These are phyloP conservation scores for Heritiera fomes DNA, from an alignment of 345 rosid species.

Conservation along the genomic window DNA sequence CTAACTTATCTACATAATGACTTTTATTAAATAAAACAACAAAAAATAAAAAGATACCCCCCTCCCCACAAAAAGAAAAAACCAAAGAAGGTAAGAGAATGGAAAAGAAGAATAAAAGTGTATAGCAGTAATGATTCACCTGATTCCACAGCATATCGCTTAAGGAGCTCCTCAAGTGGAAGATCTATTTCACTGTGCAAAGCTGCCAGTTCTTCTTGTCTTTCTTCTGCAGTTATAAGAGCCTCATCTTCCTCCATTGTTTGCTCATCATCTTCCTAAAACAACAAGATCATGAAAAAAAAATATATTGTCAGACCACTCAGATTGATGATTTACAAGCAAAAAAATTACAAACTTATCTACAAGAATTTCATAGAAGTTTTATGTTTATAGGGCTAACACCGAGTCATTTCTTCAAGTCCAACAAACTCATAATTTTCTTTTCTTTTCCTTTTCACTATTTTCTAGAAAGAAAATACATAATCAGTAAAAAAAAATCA, in stretches of 20 bases:
- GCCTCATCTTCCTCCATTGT: slow-evolving; percentile 96
- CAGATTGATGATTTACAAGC: background rate
- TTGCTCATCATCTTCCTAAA: slow-evolving; percentile 98
- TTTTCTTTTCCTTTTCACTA: background rate
- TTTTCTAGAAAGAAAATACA: background rate
- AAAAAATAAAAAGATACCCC: background rate
- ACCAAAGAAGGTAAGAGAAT: background rate
- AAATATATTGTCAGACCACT: background rate
- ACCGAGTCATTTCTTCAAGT: background rate
- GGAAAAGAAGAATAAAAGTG: background rate
- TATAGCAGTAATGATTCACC: slow-evolving; percentile 38
- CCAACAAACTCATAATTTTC: background rate
- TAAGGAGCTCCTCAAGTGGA: slow-evolving; percentile 87
- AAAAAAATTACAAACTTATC: background rate
- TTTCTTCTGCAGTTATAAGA: slow-evolving; percentile 76
- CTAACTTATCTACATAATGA: background rate
- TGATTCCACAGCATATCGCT: slow-evolving; percentile 51
- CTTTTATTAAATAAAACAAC: background rate
- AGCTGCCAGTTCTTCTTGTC: slow-evolving; percentile 90
- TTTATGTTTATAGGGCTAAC: background rate
- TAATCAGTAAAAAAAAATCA: background rate
- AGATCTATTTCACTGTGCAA: slow-evolving; percentile 75
- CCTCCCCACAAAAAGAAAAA: background rate
- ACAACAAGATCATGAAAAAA: slow-evolving; percentile 29
- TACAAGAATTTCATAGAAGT: background rate